A percentile compares a stretch with the other conserved stretches of the same genome.
Conservation (phyloP, 495 filamentous ascomycete genomes). For the Penicillium egyptiacum region DNA sequence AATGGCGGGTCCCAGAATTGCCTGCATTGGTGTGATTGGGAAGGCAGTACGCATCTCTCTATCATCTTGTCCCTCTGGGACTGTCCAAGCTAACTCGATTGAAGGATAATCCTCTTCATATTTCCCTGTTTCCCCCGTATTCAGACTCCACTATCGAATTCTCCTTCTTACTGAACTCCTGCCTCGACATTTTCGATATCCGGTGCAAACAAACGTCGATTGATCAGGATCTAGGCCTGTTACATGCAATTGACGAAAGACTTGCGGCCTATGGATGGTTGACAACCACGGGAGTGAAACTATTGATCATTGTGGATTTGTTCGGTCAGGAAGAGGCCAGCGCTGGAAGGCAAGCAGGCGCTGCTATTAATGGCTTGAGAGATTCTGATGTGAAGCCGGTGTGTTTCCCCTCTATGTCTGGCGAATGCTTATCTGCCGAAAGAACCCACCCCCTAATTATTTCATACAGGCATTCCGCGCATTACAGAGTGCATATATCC, state of each 20-base stretch:
- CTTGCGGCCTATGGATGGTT: conserved; percentile 91
- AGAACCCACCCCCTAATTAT: conserved; percentile 7
- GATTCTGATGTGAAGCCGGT: conserved; percentile 83
- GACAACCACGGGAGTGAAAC: conserved; percentile 92
- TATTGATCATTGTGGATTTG: conserved; percentile 87
- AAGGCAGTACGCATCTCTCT: conserved; percentile 64
- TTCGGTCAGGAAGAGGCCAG: conserved; percentile 52
- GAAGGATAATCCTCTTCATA: conserved; percentile 95
- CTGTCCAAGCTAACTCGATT: conserved; percentile 9
- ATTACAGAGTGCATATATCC: conserved; percentile 86
- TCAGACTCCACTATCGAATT: conserved; percentile 70
- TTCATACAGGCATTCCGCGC: conserved; percentile 74
- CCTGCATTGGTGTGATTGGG: conserved; percentile 90
- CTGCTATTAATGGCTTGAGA: conserved; percentile 57
- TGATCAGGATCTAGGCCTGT: conserved; percentile 83
- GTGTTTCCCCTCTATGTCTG: conserved; percentile 28
- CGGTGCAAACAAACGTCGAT: conserved; percentile 65
- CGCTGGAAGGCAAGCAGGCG: conserved; percentile 29
- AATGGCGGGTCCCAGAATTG: conserved; percentile 56
- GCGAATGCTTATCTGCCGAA: conserved; percentile 3
- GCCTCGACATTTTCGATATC: conserved; percentile 89
- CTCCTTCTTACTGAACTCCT: conserved; percentile 85
- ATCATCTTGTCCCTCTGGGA: conserved; percentile 4
- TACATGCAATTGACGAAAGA: conserved; percentile 90
- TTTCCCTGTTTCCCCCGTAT: conserved; percentile 80